Conservation (phyloP, 2,329 filamentous ascomycete species). For the Penicillium sp. region DNA sequence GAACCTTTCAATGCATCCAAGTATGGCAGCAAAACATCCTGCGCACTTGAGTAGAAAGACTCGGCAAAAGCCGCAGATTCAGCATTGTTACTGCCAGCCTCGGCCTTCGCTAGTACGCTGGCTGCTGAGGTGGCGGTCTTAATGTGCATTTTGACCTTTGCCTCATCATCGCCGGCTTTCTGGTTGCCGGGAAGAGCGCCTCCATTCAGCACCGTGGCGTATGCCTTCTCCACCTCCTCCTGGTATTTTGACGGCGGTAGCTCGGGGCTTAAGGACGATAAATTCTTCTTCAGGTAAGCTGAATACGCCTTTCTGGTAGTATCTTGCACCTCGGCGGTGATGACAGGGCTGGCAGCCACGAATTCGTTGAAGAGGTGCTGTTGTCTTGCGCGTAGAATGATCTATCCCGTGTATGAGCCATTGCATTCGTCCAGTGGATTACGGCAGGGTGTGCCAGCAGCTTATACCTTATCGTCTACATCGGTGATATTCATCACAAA, state of each 20-base stretch:
- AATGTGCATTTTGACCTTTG: slow-evolving; percentile 86
- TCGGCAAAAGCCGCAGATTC: slow-evolving; percentile 29
- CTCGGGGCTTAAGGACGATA: slow-evolving; percentile 46
- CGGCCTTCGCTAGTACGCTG: slow-evolving; percentile 43
- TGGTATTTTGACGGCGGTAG: slow-evolving; percentile 46
- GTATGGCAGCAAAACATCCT: slow-evolving; percentile 72
- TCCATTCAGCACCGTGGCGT: slow-evolving; percentile 51
- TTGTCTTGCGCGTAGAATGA: slow-evolving; percentile 63
- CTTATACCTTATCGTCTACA: slow-evolving; percentile 63
- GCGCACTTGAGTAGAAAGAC: slow-evolving; percentile 53
- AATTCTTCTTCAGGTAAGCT: slow-evolving; percentile 62
- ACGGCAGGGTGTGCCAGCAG: background rate
- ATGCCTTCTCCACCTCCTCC: slow-evolving; percentile 46
- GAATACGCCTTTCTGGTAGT: slow-evolving; percentile 49
- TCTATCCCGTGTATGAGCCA: slow-evolving; percentile 39
- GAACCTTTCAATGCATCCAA: slow-evolving; percentile 61
- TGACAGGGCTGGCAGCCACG: slow-evolving; percentile 47
- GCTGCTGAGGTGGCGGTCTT: slow-evolving; percentile 54
- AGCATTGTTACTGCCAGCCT: slow-evolving; percentile 16
- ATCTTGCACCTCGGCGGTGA: slow-evolving; percentile 44
- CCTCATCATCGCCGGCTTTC: slow-evolving; percentile 66
- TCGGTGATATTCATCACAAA: slow-evolving; percentile 95
- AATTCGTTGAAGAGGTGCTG: slow-evolving; percentile 70
- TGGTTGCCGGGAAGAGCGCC: slow-evolving; percentile 50
- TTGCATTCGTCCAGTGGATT: background rate